Conservation (phyloP, 2,329 filamentous ascomycete species). For the Chaetomium sp. region DNA sequence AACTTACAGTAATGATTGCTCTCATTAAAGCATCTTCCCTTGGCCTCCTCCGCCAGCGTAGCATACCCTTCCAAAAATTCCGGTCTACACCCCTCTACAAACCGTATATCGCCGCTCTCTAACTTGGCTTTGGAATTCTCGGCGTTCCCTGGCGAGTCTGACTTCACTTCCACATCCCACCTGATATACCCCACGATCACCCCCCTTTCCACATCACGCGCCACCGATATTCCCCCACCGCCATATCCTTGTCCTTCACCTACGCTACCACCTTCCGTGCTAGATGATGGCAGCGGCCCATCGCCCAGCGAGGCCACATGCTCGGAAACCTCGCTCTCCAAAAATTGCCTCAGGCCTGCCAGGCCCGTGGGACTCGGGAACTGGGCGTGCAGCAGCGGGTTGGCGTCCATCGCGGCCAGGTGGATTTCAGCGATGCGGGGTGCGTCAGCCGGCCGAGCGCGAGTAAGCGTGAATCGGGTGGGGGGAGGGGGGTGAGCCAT, state of each 20-base stretch:
- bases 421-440: constrained; percentile 29
- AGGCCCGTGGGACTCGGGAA: constrained; percentile 32
- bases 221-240: constrained; percentile 30
- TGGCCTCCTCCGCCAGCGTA: constrained; percentile 26
- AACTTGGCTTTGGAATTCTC: constrained; percentile 14
- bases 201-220: constrained; percentile 26
- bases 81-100: constrained; percentile 26
- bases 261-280: no score
- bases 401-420: constrained; percentile 34
- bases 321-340: constrained; percentile 28
- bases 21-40: constrained; percentile 27
- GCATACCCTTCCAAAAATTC: constrained; percentile 32
- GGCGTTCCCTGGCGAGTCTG: constrained; percentile 25
- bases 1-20: constrained; percentile 35
- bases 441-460: constrained; percentile 16
- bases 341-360: constrained; percentile 26
- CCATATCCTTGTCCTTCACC: constrained; percentile 8
- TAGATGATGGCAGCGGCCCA: no score
- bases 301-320: constrained; percentile 18
- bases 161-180: constrained; percentile 23
- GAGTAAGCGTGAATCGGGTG: constrained; percentile 4
- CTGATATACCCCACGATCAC: constrained; percentile 28
- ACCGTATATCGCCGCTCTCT: constrained; percentile 18
- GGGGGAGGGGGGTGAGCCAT: constrained; percentile 9
- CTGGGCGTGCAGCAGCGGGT: constrained; percentile 35